Percentiles rank a stretch among this genome's conserved stretches.
phyloP scores from a whole-genome alignment of 768 basidiomycete species.

The Mycena crocata region DNA sequence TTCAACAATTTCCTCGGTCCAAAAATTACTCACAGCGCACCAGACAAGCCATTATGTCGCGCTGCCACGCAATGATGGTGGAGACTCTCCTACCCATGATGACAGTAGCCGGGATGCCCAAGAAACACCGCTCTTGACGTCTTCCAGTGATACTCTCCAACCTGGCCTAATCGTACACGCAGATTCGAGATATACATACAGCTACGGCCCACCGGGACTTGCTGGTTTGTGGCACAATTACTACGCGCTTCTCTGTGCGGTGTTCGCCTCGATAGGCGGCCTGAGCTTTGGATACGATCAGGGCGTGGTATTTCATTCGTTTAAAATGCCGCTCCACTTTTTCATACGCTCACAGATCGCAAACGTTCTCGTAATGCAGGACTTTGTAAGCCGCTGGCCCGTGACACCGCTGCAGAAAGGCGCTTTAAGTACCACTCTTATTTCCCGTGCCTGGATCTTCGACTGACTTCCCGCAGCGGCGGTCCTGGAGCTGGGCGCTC shows the following conservation, averaged over 20 bases:
- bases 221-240: slow-evolving; percentile 72
- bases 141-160: neutral
- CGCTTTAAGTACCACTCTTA: slow-evolving; percentile 70
- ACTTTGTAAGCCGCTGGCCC: slow-evolving; percentile 77
- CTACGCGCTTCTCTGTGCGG: slow-evolving; percentile 73
- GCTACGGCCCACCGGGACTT: slow-evolving; percentile 79
- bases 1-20: neutral
- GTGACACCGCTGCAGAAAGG: slow-evolving; percentile 80
- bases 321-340: neutral
- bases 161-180: slow-evolving; percentile 43
- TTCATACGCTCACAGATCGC: slow-evolving; percentile 61
- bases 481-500: slow-evolving; percentile 79
- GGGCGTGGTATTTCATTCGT: slow-evolving; percentile 62
- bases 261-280: slow-evolving; percentile 83
- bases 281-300: slow-evolving; percentile 88
- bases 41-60: slow-evolving; percentile 14
- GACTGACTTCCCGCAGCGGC: slow-evolving; percentile 63
- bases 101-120: neutral
- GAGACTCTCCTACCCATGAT: neutral
- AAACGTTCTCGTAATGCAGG: slow-evolving; percentile 86
- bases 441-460: neutral
- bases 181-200: slow-evolving; percentile 68
- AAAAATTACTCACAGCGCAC: neutral
- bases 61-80: slow-evolving; percentile 1
- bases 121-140: slow-evolving; percentile 3